A percentile compares a stretch with the other conserved stretches of the same genome.
Conservation (phyloP, 306 rosid genomes). For the Dalbergia oliveri region DNA sequence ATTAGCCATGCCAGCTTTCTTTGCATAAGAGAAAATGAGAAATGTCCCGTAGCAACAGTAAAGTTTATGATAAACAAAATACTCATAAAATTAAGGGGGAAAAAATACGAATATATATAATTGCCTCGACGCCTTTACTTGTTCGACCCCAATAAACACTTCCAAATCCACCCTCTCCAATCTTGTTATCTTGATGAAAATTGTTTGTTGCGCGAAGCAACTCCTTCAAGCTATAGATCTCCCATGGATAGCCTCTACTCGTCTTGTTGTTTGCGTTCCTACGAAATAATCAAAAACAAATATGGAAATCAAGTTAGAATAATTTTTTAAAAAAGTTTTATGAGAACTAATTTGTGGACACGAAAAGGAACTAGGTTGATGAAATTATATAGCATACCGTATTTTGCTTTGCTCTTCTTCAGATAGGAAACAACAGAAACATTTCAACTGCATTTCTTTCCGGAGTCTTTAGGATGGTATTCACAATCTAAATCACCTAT, state of each 20-base stretch:
- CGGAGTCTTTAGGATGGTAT: constrained; percentile 14
- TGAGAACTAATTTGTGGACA: background rate
- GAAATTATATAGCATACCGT: constrained; percentile 49
- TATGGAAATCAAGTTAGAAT: background rate
- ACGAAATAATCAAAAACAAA: background rate
- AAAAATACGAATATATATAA: constrained; percentile 27
- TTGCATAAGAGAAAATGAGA: background rate
- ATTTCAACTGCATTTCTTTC: constrained; percentile 58
- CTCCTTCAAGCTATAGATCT: constrained; percentile 80
- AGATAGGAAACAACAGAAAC: constrained; percentile 58
- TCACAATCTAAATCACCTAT: constrained; percentile 28
- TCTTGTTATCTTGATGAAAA: constrained; percentile 81
- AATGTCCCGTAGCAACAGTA: background rate
- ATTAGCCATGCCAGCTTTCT: background rate
- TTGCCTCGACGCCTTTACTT: constrained; percentile 80
- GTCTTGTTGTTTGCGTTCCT: constrained; percentile 53
- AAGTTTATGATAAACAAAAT: background rate
- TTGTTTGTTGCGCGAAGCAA: constrained; percentile 87
- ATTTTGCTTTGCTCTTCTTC: constrained; percentile 49
- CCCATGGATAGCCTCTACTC: constrained; percentile 80
- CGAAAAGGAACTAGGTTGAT: constrained; percentile 22
- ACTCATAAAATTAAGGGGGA: background rate
- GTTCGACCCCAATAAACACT: constrained; percentile 89
- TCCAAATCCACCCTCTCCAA: constrained; percentile 97
- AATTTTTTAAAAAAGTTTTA: background rate